phyloP scores from a whole-genome alignment of 2,329 filamentous ascomycete genomes.

The Diaporthe australafricana region DNA sequence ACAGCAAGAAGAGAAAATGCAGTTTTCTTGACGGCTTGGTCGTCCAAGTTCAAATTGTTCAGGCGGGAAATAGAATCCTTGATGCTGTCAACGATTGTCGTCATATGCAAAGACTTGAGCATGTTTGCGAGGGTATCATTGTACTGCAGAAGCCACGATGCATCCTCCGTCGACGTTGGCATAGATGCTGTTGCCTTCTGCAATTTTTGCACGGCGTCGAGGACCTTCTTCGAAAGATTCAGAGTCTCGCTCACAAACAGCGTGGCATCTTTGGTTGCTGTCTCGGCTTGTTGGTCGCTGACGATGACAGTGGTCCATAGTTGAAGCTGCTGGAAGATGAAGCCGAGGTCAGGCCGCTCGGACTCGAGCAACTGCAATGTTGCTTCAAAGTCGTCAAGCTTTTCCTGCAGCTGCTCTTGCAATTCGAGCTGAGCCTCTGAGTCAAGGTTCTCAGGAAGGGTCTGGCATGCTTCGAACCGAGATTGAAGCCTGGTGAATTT shows the following conservation, averaged over 20 bases:
- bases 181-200: conserved; percentile 66
- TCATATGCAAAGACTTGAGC: conserved; percentile 69
- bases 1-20: conserved; percentile 69
- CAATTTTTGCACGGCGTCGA: conserved; percentile 83
- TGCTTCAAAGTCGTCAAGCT: conserved; percentile 51
- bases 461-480: conserved; percentile 55
- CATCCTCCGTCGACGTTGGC: conserved; percentile 70
- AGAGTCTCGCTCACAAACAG: conserved; percentile 70
- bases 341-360: conserved; percentile 69
- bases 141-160: conserved; percentile 71
- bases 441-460: conserved; percentile 64
- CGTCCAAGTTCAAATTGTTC: conserved; percentile 50
- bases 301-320: conserved; percentile 66
- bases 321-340: conserved; percentile 73
- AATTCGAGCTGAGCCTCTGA: conserved; percentile 51
- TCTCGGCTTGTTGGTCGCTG: conserved; percentile 34
- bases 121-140: conserved; percentile 64
- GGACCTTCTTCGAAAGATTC: conserved; percentile 76
- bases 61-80: conserved; percentile 52
- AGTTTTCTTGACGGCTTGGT: conserved; percentile 54
- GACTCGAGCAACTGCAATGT: conserved; percentile 57
- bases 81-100: conserved; percentile 62
- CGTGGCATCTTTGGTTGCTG: conserved; percentile 45
- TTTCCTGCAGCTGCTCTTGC: conserved; percentile 48
- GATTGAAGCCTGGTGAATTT: conserved; percentile 57